These are phyloP conservation scores for Leccinum incarnatum DNA, from an alignment of 768 basidiomycete genomes.

Conservation along the genomic window DNA sequence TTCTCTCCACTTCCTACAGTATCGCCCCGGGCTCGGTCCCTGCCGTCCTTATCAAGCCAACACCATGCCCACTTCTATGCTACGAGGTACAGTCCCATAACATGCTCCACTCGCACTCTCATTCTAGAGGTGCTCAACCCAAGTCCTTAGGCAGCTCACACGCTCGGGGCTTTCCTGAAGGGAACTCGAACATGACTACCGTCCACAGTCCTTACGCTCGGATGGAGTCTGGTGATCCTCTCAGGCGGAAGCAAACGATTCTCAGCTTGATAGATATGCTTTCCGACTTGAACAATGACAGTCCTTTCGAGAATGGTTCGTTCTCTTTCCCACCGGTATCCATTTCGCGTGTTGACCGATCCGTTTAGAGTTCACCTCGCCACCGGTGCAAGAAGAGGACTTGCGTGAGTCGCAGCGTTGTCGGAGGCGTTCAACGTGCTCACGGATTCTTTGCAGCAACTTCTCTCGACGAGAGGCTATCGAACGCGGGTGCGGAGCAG, in stretches of 20 bases:
- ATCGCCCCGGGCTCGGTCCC: constrained; percentile 22
- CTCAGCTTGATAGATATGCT: constrained; percentile 47
- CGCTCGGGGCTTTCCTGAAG: constrained; percentile 29
- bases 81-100: constrained; percentile 31
- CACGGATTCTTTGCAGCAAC: constrained; percentile 30
- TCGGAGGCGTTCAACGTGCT: constrained; percentile 6
- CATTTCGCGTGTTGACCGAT: constrained; percentile 6
- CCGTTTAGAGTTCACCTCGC: constrained; percentile 27
- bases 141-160: constrained; percentile 21
- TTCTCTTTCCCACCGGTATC: not conserved
- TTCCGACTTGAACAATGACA: constrained; percentile 43
- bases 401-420: constrained; percentile 29
- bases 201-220: constrained; percentile 29
- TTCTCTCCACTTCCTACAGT: constrained; percentile 20
- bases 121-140: constrained; percentile 27
- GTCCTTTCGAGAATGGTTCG: constrained; percentile 34
- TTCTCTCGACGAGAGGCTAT: constrained; percentile 49
- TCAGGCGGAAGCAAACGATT: constrained; percentile 45
- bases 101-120: constrained; percentile 26
- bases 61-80: constrained; percentile 19
- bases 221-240: constrained; percentile 27
- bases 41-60: constrained; percentile 21
- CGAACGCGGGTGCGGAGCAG: constrained; percentile 47
- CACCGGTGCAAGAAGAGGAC: constrained; percentile 43
- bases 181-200: constrained; percentile 22